Evolutionary conservation across 306 rosid species (phyloP).

Genomic region (Sophora flavescens): DNA sequence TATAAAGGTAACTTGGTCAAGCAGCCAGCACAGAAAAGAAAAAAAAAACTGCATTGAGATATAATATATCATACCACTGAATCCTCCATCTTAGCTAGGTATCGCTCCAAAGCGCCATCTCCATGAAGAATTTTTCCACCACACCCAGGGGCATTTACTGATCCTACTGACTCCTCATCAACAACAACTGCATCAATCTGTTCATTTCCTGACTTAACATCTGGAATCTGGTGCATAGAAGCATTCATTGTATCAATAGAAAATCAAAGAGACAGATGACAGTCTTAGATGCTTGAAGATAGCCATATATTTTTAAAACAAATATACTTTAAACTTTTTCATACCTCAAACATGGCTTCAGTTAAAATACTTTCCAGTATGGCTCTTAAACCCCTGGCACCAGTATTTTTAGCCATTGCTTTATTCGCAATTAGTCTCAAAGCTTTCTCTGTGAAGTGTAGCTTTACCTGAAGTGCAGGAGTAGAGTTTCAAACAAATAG

Average conservation of each 20-base stretch:
- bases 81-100: conserved; percentile 59
- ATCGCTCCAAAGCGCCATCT: conserved; percentile 70
- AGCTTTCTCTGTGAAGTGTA: conserved; percentile 78
- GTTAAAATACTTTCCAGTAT: conserved; percentile 76
- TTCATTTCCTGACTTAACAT: conserved; percentile 71
- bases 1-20: conserved; percentile 3
- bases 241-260: conserved; percentile 31
- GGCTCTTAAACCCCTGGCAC: conserved; percentile 93
- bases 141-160: conserved; percentile 56
- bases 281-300: conserved; percentile 14
- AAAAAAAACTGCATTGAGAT: conserved; percentile 9
- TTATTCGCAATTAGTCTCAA: conserved; percentile 76
- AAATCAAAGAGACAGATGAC: neutral
- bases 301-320: conserved; percentile 7
- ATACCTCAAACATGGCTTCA: conserved; percentile 91
- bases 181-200: conserved; percentile 81
- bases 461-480: conserved; percentile 67
- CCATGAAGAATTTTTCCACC: conserved; percentile 86
- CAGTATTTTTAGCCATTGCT: conserved; percentile 86
- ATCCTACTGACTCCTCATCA: conserved; percentile 76
- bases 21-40: neutral
- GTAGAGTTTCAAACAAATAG: conserved; percentile 23
- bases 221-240: conserved; percentile 73
- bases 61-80: conserved; percentile 59
- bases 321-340: conserved; percentile 3